phyloP scores from a whole-genome alignment of 805 yeast species.

The Wickerhamiella azymoides region DNA sequence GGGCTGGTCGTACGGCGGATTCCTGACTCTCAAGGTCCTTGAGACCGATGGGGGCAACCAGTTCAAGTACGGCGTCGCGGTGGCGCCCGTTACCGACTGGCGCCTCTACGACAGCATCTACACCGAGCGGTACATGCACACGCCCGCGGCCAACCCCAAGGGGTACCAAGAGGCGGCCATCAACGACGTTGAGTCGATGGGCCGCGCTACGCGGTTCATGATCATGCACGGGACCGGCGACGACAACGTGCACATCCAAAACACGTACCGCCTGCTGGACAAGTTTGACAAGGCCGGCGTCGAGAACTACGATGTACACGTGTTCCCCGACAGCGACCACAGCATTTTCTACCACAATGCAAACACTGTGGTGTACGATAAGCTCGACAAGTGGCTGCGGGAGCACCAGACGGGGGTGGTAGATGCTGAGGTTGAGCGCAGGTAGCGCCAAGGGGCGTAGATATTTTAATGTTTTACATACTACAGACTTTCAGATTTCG shows the following conservation, averaged over 20 bases:
- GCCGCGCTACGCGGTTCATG: slow-evolving; percentile 49
- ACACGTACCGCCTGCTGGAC: slow-evolving; percentile 67
- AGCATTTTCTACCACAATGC: slow-evolving; percentile 71
- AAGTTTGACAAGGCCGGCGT: slow-evolving; percentile 52
- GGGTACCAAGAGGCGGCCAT: slow-evolving; percentile 54
- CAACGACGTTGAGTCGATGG: slow-evolving; percentile 41
- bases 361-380: slow-evolving; percentile 53
- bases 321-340: slow-evolving; percentile 92
- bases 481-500: too few species aligned
- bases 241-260: slow-evolving; percentile 93
- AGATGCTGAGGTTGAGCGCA: background rate
- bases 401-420: slow-evolving; percentile 16
- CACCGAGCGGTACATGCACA: slow-evolving; percentile 89
- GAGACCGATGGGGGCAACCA: slow-evolving; percentile 65
- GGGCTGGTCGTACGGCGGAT: slow-evolving; percentile 99
- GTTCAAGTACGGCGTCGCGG: slow-evolving; percentile 84
- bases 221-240: slow-evolving; percentile 96
- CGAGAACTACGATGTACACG: slow-evolving; percentile 81
- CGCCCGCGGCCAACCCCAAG: slow-evolving; percentile 48
- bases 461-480: too few species aligned
- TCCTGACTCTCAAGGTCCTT: slow-evolving; percentile 73
- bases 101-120: slow-evolving; percentile 78
- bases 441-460: too few species aligned
- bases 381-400: slow-evolving; percentile 54
- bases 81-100: slow-evolving; percentile 98